Conservation (phyloP, 306 rosid species). For the Quercus glauca region DNA sequence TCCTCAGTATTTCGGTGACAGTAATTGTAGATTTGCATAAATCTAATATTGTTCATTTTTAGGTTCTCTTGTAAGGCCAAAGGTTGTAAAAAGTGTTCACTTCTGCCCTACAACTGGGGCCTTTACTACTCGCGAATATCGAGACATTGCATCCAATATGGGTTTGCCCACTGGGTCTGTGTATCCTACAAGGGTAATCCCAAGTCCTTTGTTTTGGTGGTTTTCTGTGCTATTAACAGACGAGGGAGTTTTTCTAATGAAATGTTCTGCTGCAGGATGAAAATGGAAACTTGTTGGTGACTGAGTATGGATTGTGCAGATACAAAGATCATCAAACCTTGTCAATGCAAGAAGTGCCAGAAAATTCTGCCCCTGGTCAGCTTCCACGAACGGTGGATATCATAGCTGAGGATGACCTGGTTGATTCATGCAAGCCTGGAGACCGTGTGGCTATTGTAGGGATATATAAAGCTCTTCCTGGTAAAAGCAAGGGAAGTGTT, state of each 20-base stretch:
- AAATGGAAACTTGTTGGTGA: constrained; percentile 85
- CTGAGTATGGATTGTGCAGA: constrained; percentile 92
- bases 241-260: neutral
- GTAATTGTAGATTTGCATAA: neutral
- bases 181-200: constrained; percentile 96
- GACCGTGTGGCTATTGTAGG: constrained; percentile 95
- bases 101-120: constrained; percentile 78
- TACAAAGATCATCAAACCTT: constrained; percentile 94
- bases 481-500: constrained; percentile 81
- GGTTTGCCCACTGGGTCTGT: constrained; percentile 96
- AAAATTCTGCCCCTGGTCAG: constrained; percentile 98
- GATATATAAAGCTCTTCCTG: constrained; percentile 88
- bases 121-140: constrained; percentile 80
- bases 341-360: constrained; percentile 98
- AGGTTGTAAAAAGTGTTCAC: constrained; percentile 96
- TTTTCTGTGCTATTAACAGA: constrained; percentile 5
- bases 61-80: constrained; percentile 98
- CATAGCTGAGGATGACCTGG: constrained; percentile 88
- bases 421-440: constrained; percentile 98
- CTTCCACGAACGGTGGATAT: constrained; percentile 95
- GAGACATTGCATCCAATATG: constrained; percentile 90
- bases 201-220: constrained; percentile 22
- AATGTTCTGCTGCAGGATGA: constrained; percentile 58
- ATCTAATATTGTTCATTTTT: constrained; percentile 29
- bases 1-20: neutral